These are phyloP conservation scores for Lentinula lateritia DNA, from an alignment of 768 basidiomycete genomes.

Conservation along the genomic window DNA sequence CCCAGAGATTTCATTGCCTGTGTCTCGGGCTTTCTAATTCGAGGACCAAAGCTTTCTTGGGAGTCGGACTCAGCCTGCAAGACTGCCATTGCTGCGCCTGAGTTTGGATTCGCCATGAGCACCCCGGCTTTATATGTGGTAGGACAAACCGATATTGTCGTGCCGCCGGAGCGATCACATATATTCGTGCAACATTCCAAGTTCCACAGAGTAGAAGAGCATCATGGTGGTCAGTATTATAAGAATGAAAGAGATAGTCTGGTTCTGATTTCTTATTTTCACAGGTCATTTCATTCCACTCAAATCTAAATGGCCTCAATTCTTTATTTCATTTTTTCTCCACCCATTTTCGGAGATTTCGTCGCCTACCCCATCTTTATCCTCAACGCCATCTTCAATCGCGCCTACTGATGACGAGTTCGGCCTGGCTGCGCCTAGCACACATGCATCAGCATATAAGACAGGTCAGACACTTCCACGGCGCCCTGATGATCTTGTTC, in stretches of 20 bases:
- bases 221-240: not conserved
- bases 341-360: not conserved
- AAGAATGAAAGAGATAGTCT: too few relatives aligned
- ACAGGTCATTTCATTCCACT: constrained; percentile 3
- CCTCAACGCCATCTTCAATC: not conserved
- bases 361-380: not conserved
- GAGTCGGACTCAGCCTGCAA: not conserved
- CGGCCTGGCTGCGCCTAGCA: not conserved
- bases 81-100: not conserved
- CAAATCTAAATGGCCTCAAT: constrained; percentile 1
- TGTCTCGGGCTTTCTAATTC: constrained; percentile 5
- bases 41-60: constrained; percentile 4
- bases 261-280: not conserved
- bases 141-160: constrained; percentile 1
- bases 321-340: not conserved
- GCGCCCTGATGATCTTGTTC: not conserved
- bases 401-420: not conserved
- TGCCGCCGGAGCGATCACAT: not conserved
- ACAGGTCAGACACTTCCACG: not conserved
- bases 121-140: constrained; percentile 1
- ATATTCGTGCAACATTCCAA: not conserved
- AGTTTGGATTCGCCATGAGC: not conserved
- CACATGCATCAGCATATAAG: not conserved
- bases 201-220: not conserved
- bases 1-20: not conserved